A percentile compares a stretch with the other conserved stretches of the same genome.
Evolutionary conservation across 306 rosid genomes (phyloP).

Genomic region (Inga laurina): DNA sequence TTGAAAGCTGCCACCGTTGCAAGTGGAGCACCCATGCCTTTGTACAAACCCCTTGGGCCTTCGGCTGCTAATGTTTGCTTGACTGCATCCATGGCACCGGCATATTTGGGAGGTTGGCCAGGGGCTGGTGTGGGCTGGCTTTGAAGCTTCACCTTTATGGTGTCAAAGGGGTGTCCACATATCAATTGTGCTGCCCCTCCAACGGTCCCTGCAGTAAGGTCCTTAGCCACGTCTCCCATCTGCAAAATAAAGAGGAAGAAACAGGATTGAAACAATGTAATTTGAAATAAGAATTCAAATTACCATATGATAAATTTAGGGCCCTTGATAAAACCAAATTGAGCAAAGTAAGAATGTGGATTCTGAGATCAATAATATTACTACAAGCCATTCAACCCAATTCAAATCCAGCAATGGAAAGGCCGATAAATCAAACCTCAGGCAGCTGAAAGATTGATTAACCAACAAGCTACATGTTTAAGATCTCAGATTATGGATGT

Average conservation of each 20-base stretch:
- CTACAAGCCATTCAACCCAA: too few species aligned
- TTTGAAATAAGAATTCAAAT: background rate
- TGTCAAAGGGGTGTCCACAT: constrained; percentile 92
- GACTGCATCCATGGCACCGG: constrained; percentile 95
- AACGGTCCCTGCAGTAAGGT: constrained; percentile 85
- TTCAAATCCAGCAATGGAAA: too few species aligned
- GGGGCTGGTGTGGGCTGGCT: constrained; percentile 92
- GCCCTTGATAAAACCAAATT: background rate
- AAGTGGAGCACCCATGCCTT: constrained; percentile 99
- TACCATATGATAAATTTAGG: background rate
- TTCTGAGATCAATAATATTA: too few species aligned
- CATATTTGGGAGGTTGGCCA: constrained; percentile 76
- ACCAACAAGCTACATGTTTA: background rate
- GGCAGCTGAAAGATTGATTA: too few species aligned
- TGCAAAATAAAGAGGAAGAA: constrained; percentile 23
- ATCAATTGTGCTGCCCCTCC: constrained; percentile 97
- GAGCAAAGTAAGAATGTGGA: background rate
- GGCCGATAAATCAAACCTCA: too few species aligned
- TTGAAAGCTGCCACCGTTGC: constrained; percentile 98
- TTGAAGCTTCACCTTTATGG: constrained; percentile 97
- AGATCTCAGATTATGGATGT: background rate
- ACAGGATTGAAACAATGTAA: background rate
- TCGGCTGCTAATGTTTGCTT: constrained; percentile 92
- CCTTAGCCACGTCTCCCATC: constrained; percentile 97
- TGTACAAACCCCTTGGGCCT: constrained; percentile 88